Evolutionary conservation across 192 early-diverging fungal genomes (phyloP).

Genomic region (Entomortierella parvispora): DNA sequence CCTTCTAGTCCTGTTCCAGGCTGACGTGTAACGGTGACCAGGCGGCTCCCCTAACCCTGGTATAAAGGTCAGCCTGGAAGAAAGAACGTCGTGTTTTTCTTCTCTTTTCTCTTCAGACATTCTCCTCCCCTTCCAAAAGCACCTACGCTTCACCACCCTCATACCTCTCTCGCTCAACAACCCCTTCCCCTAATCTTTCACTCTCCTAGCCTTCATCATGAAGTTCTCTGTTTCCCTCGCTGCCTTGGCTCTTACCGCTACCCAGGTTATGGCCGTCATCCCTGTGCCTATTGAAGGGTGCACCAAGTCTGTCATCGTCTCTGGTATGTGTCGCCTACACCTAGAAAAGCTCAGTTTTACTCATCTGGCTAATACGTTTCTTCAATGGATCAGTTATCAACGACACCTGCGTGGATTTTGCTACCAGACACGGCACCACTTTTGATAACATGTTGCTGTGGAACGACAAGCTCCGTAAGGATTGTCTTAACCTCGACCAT

Average conservation of each 20-base stretch:
- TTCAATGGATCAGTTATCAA: neutral
- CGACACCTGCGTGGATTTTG: neutral
- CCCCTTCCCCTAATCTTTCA: neutral
- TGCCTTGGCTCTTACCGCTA: constrained; percentile 1
- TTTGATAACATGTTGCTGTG: neutral
- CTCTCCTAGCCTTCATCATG: neutral
- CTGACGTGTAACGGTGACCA: too few relatives aligned
- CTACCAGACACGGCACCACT: neutral
- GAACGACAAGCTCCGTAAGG: constrained; percentile 2
- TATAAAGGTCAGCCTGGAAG: neutral
- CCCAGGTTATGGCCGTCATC: constrained; percentile 11
- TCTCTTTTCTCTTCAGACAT: neutral
- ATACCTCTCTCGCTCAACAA: neutral
- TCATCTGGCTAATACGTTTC: too few relatives aligned
- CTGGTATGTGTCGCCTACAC: neutral
- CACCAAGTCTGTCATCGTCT: constrained; percentile 10
- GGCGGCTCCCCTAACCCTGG: too few relatives aligned
- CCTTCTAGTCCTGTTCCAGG: too few relatives aligned
- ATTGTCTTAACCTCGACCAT: constrained; percentile 9
- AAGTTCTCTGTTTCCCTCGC: constrained; percentile 5
- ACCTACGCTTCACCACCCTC: neutral
- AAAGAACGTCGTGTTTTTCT: neutral
- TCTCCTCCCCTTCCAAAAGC: neutral
- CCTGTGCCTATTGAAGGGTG: constrained; percentile 11
- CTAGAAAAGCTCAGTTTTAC: too few relatives aligned